Percentiles rank a stretch among this genome's conserved stretches.
Conservation (phyloP, 306 rosid species). For the Malus domestica region DNA sequence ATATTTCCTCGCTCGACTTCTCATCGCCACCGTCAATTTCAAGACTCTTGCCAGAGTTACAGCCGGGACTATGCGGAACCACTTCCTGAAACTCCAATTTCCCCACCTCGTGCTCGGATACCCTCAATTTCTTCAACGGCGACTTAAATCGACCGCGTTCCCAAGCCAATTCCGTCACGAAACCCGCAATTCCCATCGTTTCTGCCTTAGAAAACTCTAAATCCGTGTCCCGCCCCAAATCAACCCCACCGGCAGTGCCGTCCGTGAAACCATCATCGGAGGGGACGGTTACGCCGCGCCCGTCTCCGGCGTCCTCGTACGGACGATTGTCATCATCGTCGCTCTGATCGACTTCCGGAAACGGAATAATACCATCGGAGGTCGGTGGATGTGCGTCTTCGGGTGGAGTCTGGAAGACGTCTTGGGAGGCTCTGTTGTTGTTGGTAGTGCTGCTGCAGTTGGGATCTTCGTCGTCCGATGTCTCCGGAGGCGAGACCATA, state of each 20-base stretch:
- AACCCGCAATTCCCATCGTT: not conserved
- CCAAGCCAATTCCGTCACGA: constrained; percentile 4
- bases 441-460: not conserved
- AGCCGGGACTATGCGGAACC: not conserved
- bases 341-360: not conserved
- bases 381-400: constrained; percentile 20
- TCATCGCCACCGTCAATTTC: not conserved
- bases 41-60: not conserved
- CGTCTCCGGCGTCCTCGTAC: not conserved
- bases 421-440: constrained; percentile 14
- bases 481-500: constrained; percentile 32
- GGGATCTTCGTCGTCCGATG: not conserved
- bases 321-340: not conserved
- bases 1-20: not conserved
- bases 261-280: not conserved
- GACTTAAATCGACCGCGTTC: constrained; percentile 5
- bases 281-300: not conserved
- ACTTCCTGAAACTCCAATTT: not conserved
- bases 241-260: not conserved
- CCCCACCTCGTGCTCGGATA: not conserved
- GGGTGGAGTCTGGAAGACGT: constrained; percentile 51
- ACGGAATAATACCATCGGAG: constrained; percentile 17
- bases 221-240: constrained; percentile 28
- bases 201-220: constrained; percentile 26
- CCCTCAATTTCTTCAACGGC: constrained; percentile 21